Base-by-base conservation (phyloP, 768 basidiomycete species). In the Cytidiella melzeri region DNA sequence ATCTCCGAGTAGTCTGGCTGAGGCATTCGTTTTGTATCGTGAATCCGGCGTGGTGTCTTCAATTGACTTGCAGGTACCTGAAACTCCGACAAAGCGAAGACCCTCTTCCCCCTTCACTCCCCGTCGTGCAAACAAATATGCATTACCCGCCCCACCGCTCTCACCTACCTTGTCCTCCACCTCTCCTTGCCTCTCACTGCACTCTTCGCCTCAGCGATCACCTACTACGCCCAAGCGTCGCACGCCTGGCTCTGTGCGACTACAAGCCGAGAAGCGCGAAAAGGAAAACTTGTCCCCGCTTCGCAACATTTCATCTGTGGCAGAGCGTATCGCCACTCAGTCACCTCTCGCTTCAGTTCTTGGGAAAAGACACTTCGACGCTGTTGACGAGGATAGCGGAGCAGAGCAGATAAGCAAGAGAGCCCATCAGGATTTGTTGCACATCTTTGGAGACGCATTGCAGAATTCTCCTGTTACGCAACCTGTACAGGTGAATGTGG, bases 221-320 rank as follows among this genome's bases (percentile, higher is more conserved):
- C 56, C 53, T 7, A 41, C 46, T 41, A 61, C 57, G 3, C 57
- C 58, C 19, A 51, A 36, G 20, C 52, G 53, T 15, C 41, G 43
- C 5, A 55, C 44, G 20, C 50, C 47, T 4, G 55, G 57, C 2
- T 54, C 58, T 5, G 41, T 50, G 4, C 55, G 53, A 10, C 70
- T 45, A 63, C 67, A 53, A 45, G 64, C 24, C 63, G 59, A 13
- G 55, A 57, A 5, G 60, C 58, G 0, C 65, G 49, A 83, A 61
- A 87, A 87, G 65, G 85, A 88, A 61, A 87, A 87, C 57, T 50
- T 63, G 26, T 75, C 75, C 0, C 80, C 78, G 27, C 53, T 64
- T 4, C 56, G 57, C 7, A 50, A 58, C 24, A 62, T 67, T 41
- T 48, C 68, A 1, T 67, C 75, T 30, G 68, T 76, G 19, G 53